A percentile compares a stretch with the other conserved stretches of the same genome.
Conservation (phyloP, 805 yeast genomes). For the Kuraishia hungarica region DNA sequence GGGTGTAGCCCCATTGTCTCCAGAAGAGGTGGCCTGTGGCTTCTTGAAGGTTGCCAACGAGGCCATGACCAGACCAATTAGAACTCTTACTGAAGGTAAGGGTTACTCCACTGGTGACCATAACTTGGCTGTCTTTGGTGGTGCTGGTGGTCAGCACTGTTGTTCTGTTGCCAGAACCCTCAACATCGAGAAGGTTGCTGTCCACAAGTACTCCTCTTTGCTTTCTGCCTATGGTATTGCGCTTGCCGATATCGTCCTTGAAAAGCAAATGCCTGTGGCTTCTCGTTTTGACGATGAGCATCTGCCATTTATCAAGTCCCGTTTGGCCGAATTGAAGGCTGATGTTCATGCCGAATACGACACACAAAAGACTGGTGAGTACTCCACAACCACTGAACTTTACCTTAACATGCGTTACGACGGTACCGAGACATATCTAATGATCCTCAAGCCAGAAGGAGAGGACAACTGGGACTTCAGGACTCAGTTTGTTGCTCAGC, state of each 20-base stretch:
- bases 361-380: conserved; percentile 17
- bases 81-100: conserved; percentile 77
- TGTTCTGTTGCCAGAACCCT: conserved; percentile 64
- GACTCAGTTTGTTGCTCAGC: conserved; percentile 15
- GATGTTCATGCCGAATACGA: conserved; percentile 16
- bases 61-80: conserved; percentile 84
- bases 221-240: conserved; percentile 86
- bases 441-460: conserved; percentile 34
- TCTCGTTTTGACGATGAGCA: not conserved
- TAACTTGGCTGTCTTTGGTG: conserved; percentile 78
- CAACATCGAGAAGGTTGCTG: conserved; percentile 60
- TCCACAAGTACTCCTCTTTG: conserved; percentile 77
- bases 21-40: conserved; percentile 72
- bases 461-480: conserved; percentile 13
- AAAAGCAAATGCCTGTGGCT: conserved; percentile 16
- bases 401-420: conserved; percentile 72
- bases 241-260: conserved; percentile 78
- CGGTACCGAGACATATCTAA: conserved; percentile 84
- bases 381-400: conserved; percentile 37
- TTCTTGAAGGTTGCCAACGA: conserved; percentile 80
- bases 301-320: conserved; percentile 4
- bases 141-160: conserved; percentile 93
- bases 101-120: conserved; percentile 64
- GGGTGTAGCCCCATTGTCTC: conserved; percentile 30
- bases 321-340: conserved; percentile 10